Evolutionary conservation across 208 protist species (phyloP), one percentile per base, ranked within the genome.

Genomic region (Trypanosoma scelopori): DNA sequence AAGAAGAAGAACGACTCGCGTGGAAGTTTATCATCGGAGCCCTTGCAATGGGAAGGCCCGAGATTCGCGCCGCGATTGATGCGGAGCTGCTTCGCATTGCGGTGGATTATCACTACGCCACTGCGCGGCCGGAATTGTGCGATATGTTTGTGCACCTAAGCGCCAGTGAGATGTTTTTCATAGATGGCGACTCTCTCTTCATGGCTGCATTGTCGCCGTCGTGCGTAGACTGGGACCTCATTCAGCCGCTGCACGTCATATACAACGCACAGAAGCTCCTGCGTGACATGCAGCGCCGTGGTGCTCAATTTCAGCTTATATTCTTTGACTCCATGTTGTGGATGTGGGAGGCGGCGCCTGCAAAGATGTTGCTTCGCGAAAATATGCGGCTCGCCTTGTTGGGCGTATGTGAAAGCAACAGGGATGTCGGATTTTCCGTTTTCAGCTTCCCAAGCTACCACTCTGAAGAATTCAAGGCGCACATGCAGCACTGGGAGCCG

Each of bases 71-170:
- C 27, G 57, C 70, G 18, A 82, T 95, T 30, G 71, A 89, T 35
- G 27, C 20, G 46, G 71, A 79, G 25, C 72, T 91, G 3, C 63
- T 82, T 12, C 71, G 67, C 25, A 65, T 63, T 16, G 85, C 79
- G 0, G 79, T 92, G 16, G 77, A 95, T 23, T 72, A 76, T 55
- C 81, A 89, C 74, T 97, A 97, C 67, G 77, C 75, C 37, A 92
- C 75, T 32, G 74, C 82, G n/a, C 76, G 83, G 7, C 92, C 92
- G n/a, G 79, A 80, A 13, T 79, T 89, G 71, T 88, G 92, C 68
- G 89, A 97, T 52, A 93, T 97, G 70, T 97, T 97, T 55, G 80
- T 92, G 7, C 89, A 97, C 65, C 74, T 97, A 41, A 93, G 82
- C 58, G 89, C 87, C 28, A 78, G 68, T 50, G 89, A 94, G 65